A percentile compares a stretch with the other conserved stretches of the same genome.
Evolutionary conservation across 2,329 filamentous ascomycete species (phyloP).

Genomic region (Sodiomyces alkalinus): DNA sequence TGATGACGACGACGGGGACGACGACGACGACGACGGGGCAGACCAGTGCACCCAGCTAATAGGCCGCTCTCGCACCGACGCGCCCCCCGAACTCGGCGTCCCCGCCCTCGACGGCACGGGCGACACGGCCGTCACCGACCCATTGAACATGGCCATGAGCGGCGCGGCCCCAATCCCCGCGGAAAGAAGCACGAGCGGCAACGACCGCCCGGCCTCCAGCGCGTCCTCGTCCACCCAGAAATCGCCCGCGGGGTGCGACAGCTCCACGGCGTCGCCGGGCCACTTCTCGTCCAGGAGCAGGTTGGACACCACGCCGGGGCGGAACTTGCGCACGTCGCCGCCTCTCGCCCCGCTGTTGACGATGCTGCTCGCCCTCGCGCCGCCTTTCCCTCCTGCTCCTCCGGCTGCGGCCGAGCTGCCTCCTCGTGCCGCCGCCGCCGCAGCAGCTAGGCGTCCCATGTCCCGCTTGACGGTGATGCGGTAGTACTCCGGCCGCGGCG

Average conservation of each 20-base stretch:
- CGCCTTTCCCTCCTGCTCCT: no score
- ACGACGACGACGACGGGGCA: slow-evolving; percentile 22
- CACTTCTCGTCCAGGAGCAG: slow-evolving; percentile 46
- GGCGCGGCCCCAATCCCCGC: slow-evolving; percentile 47
- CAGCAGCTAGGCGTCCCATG: slow-evolving; percentile 35
- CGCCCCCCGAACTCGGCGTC: no score
- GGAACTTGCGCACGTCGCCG: slow-evolving; percentile 27
- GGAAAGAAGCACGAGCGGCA: slow-evolving; percentile 44
- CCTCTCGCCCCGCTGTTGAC: slow-evolving; percentile 15
- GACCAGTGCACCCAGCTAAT: slow-evolving; percentile 47
- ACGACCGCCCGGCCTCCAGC: slow-evolving; percentile 18
- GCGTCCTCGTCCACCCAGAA: slow-evolving; percentile 40
- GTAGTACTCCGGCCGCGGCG: slow-evolving; percentile 45
- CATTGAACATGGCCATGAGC: slow-evolving; percentile 44
- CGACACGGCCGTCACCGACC: slow-evolving; percentile 26
- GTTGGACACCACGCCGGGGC: slow-evolving; percentile 55
- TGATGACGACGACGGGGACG: no score
- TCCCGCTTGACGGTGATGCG: slow-evolving; percentile 60
- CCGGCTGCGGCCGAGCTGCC: no score
- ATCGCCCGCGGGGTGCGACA: slow-evolving; percentile 52
- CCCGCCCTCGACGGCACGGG: no score
- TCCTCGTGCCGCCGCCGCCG: slow-evolving; percentile 13
- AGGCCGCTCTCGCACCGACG: no score
- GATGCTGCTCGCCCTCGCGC: no score
- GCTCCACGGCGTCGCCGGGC: slow-evolving; percentile 45